These are phyloP conservation scores for Gautieria morchelliformis DNA, from an alignment of 768 basidiomycete genomes.

Conservation along the genomic window DNA sequence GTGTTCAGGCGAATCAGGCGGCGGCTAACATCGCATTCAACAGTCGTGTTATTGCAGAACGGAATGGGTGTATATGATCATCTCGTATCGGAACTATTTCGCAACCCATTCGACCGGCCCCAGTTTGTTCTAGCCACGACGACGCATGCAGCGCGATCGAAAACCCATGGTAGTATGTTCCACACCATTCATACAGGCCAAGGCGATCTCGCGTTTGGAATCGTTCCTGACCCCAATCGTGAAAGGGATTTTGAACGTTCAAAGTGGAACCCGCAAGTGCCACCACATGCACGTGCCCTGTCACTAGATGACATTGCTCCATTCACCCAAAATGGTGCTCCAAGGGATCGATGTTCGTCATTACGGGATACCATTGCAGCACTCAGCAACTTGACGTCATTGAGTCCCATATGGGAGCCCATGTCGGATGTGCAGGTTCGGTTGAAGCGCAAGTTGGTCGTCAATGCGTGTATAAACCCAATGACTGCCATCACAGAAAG, in stretches of 20 bases:
- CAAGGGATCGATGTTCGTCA: slow-evolving; percentile 36
- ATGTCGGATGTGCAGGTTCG: slow-evolving; percentile 55
- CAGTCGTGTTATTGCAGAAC: slow-evolving; percentile 89
- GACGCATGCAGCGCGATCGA: slow-evolving; percentile 67
- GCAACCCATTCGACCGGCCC: slow-evolving; percentile 62
- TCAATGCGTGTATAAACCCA: slow-evolving; percentile 78
- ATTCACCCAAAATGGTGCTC: slow-evolving; percentile 12
- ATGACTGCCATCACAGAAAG: slow-evolving; percentile 76
- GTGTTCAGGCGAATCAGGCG: slow-evolving; percentile 38
- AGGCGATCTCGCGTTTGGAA: slow-evolving; percentile 68
- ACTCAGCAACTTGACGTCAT: slow-evolving; percentile 43
- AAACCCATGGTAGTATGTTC: slow-evolving; percentile 21
- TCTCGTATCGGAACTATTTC: slow-evolving; percentile 58
- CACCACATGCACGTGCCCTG: slow-evolving; percentile 30
- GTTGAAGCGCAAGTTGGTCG: slow-evolving; percentile 72
- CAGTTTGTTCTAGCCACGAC: slow-evolving; percentile 80
- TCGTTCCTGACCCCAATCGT: slow-evolving; percentile 57
- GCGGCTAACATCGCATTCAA: slow-evolving; percentile 56
- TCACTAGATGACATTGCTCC: slow-evolving; percentile 42
- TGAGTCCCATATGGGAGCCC: slow-evolving; percentile 56
- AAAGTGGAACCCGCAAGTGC: slow-evolving; percentile 26
- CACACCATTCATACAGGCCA: slow-evolving; percentile 62
- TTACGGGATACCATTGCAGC: slow-evolving; percentile 62
- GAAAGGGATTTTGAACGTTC: slow-evolving; percentile 53
- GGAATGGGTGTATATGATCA: slow-evolving; percentile 90